Evolutionary conservation across 352 stramenopile genomes (phyloP), one percentile per base, ranked within the genome.

Genomic region (Thalassiosira hispida): DNA sequence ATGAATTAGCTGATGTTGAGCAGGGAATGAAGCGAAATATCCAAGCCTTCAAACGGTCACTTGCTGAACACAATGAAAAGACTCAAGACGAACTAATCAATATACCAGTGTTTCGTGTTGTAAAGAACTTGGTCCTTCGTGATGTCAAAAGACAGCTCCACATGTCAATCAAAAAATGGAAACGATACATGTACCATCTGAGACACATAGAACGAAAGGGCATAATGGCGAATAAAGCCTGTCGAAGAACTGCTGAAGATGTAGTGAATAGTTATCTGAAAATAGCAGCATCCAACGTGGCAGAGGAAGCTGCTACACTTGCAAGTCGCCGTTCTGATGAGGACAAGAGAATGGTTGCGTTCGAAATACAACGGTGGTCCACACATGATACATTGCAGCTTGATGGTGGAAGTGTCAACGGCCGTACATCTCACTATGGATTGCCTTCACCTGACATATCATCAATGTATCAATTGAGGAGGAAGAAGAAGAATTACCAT

Each of bases 371-470:
- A 60, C 7, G n/a, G 16, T 60, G 51, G 51, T n/a, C 2, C n/a
- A 38, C 29, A 16, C 23, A 60, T 4, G 29, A 60, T n/a, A 27
- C 16, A 27, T 3, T n/a, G 5, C 9, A n/a, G 4, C 51, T 60
- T 16, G 29, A 60, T 18, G 23, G 12, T 18, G 51, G 29, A 18
- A 60, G 2, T 60, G 16, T 16, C 7, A 18, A 60, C n/a, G 51
- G 51, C 18, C 51, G 51, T 29, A 38, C 29, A 12, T 60, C 51
- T 18, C 51, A 60, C 29, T 60, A 29, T 18, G 11, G 14, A n/a
- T 14, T 60, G 51, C 51, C 51, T 31, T 12, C 51, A 29, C 51
- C 51, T 16, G n/a, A 60, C 51, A 29, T 60, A 18, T 60, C 51
- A 16, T 38, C n/a, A n/a, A n/a, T 38, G 31, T 38, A 38, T 38